phyloP scores from a whole-genome alignment of 1,284 basidiomycete species.

The Puccinia novopanici region DNA sequence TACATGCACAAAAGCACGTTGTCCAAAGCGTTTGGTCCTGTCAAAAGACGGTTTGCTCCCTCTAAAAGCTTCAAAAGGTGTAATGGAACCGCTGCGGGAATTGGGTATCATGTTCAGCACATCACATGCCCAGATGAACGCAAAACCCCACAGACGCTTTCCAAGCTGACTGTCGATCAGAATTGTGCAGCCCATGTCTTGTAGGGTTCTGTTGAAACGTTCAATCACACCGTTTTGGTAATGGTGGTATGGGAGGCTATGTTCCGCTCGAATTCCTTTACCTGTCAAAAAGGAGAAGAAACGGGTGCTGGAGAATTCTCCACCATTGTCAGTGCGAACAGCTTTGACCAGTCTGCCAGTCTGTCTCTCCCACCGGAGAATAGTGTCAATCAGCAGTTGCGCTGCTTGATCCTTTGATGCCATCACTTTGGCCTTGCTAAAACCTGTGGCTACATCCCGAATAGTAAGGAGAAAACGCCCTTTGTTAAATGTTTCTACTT shows the following conservation, averaged over 20 bases:
- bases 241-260: too few relatives aligned
- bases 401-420: too few relatives aligned
- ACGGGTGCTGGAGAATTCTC: too few relatives aligned
- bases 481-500: too few relatives aligned
- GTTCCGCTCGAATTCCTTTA: not conserved
- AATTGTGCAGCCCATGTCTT: slow-evolving; percentile 7
- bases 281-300: not conserved
- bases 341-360: not conserved
- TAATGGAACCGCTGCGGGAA: not conserved
- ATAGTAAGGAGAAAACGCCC: too few relatives aligned
- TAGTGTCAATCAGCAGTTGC: too few relatives aligned
- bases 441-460: too few relatives aligned
- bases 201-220: too few relatives aligned
- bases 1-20: not conserved
- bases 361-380: not conserved
- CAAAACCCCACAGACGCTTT: too few relatives aligned
- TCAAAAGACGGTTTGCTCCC: not conserved
- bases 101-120: slow-evolving; percentile 1
- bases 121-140: too few relatives aligned
- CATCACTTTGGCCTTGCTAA: too few relatives aligned
- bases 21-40: too few relatives aligned
- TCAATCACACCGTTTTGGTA: not conserved
- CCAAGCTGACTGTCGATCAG: not conserved
- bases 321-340: not conserved
- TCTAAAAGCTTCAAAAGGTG: not conserved